Conservation (phyloP, 2,329 filamentous ascomycete species). For the Chaetomium sp. region DNA sequence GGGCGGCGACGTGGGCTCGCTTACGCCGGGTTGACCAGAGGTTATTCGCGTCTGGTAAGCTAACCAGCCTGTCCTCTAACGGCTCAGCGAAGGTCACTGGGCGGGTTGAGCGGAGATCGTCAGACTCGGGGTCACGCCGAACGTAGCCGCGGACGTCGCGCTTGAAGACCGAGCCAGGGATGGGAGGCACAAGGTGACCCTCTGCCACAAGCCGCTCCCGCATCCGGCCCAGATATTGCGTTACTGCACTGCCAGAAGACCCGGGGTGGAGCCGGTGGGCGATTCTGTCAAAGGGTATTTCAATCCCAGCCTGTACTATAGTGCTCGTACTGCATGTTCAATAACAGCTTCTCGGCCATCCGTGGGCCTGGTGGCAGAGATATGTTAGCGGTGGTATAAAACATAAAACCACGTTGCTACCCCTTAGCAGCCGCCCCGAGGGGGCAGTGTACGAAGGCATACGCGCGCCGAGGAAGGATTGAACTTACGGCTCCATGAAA, state of each 20-base stretch:
- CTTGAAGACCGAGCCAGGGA: neutral
- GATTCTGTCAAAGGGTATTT: neutral
- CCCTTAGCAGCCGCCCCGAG: neutral
- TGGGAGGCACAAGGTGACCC: neutral
- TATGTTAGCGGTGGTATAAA: neutral
- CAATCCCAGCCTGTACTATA: neutral
- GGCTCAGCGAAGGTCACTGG: neutral
- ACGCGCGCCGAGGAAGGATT: neutral
- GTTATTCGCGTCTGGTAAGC: neutral
- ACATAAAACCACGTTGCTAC: neutral
- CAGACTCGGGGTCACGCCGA: neutral
- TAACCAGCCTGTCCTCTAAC: neutral
- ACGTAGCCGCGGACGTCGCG: neutral
- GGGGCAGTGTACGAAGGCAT: neutral
- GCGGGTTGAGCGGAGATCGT: neutral
- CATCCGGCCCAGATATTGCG: neutral
- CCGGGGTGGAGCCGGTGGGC: neutral
- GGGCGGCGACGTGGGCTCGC: neutral
- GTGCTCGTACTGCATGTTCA: slow-evolving; percentile 1
- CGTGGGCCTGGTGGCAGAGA: neutral
- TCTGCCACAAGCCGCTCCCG: neutral
- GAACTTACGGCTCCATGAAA: neutral
- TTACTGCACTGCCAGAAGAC: neutral
- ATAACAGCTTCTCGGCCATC: neutral
- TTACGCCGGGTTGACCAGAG: neutral